Base-by-base conservation (phyloP, 1,284 basidiomycete genomes). In the Cronartium ribicola region DNA sequence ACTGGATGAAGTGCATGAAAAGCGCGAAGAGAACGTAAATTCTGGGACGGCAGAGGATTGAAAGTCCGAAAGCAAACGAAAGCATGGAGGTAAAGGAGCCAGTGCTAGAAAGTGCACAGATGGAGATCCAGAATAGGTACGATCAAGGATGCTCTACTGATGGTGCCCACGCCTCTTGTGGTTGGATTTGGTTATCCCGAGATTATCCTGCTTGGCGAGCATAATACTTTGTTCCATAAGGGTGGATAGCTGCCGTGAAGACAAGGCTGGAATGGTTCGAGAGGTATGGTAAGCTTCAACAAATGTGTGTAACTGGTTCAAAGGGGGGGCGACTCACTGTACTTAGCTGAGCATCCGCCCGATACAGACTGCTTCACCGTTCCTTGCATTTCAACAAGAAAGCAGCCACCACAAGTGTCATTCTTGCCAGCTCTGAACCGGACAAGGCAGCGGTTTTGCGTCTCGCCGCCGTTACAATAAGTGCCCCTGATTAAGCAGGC, bases 341-440 rank as follows among this genome's bases (percentile, higher is more conserved):
- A 37, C 13, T 40, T 10, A 14, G 13, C 5, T 61, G 55, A 22
- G 39, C 41, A 36, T 22, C 63, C 7, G 61, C 46, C 29, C 11
- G 44, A 6, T 5, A 60, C 39, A 29, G 61, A 36, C 7, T 62
- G 41, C 5, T 36, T 14, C 46, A 72, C 63, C 6, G 41, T 46
- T 13, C 70, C 70, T 20, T 41, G 17, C 55, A 72, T 51, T 72
- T 72, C 43, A 0, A 44, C 70, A 11, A 44, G 39, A 59, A 72
- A 72, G 40, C 70, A 72, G 11, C 70, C 70, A 41, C 70, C 70
- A 22, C 70, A 72, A 11, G 46, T 59, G 5, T 64, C 41, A 13
- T 60, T 39, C 48, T 59, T 20, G 66, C 70, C 70, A 7, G 70
- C 70, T 40, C 63, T 41, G 29, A 62, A 72, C 36, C 63, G 46